Evolutionary conservation across 2,329 filamentous ascomycete species (phyloP), one percentile per base, ranked within the genome.

Genomic region (Helotiales sp.): DNA sequence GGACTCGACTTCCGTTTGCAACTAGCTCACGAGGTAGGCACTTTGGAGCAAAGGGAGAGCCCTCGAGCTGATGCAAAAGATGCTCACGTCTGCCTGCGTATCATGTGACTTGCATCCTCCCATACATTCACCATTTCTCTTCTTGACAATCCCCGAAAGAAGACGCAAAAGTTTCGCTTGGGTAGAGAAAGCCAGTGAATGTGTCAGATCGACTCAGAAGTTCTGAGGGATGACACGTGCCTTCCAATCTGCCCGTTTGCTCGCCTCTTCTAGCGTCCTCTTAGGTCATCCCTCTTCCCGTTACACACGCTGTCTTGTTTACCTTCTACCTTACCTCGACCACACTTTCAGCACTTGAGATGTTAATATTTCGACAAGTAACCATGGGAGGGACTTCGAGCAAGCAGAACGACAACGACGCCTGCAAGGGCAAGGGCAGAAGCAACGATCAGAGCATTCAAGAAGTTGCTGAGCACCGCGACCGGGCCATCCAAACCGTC

Each of bases 341-440:
- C 24, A 17, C 26, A 52, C 11, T 10, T 11, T 10, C 22, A n/a
- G 47, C 37, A 15, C 57, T 13, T 60, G 37, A 43, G 26, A 45
- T 60, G 37, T 45, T 47, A 60, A 60, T 24, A 60, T 30, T 43
- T 28, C 57, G 20, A 30, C 57, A 20, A 43, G 57, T 37, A 45
- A 43, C 22, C 15, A 60, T 60, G 57, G 57, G 57, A 22, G 37
- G 37, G 7, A 20, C 40, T 22, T 60, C 61, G 24, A 55, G 61
- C 34, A 61, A 61, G 59, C 45, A 49, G 28, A 24, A 15, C 54
- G 54, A 57, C 3, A 24, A 15, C 54, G 54, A 57, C 3, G 37
- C 54, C 30, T 11, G 32, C 32, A 57, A 57, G n/a, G 54, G 54
- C n/a, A 57, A 57, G 20, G 54, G 54, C 32, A 57, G 20, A 37